Evolutionary conservation across 2,329 filamentous ascomycete species (phyloP).

Genomic region (Acrodontium crateriforme): DNA sequence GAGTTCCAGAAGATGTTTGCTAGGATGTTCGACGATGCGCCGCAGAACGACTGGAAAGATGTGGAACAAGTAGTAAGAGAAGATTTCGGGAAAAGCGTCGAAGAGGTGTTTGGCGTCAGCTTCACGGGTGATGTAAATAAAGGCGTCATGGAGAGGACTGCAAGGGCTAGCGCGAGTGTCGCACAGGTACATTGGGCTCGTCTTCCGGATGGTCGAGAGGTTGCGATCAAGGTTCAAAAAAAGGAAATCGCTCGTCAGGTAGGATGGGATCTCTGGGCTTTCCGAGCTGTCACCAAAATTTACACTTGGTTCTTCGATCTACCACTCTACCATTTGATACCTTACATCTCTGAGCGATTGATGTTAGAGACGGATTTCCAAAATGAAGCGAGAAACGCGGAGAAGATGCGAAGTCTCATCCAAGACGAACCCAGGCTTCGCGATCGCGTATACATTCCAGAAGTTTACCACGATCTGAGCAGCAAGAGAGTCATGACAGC

Average conservation of each 20-base stretch:
- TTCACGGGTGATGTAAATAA: conserved; percentile 42
- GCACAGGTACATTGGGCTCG: conserved; percentile 95
- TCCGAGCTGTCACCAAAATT: conserved; percentile 71
- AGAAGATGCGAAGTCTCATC: conserved; percentile 68
- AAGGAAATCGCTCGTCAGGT: conserved; percentile 84
- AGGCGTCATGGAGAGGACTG: conserved; percentile 57
- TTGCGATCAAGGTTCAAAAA: conserved; percentile 95
- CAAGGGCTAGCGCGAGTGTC: conserved; percentile 72
- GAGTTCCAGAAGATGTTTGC: conserved; percentile 95
- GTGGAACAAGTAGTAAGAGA: conserved; percentile 73
- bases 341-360: conserved; percentile 85
- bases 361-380: conserved; percentile 88
- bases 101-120: conserved; percentile 86
- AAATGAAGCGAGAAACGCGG: conserved; percentile 79
- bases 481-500: conserved; percentile 79
- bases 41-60: conserved; percentile 78
- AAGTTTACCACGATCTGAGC: conserved; percentile 68
- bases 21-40: conserved; percentile 94
- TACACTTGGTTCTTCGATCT: conserved; percentile 85
- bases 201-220: conserved; percentile 72
- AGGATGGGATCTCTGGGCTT: conserved; percentile 89
- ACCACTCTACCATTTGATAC: conserved; percentile 81
- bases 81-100: conserved; percentile 70
- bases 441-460: conserved; percentile 75
- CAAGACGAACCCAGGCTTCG: conserved; percentile 60